These are phyloP conservation scores for Pseudopyricularia javanii DNA, from an alignment of 2,329 filamentous ascomycete genomes.

Conservation along the genomic window DNA sequence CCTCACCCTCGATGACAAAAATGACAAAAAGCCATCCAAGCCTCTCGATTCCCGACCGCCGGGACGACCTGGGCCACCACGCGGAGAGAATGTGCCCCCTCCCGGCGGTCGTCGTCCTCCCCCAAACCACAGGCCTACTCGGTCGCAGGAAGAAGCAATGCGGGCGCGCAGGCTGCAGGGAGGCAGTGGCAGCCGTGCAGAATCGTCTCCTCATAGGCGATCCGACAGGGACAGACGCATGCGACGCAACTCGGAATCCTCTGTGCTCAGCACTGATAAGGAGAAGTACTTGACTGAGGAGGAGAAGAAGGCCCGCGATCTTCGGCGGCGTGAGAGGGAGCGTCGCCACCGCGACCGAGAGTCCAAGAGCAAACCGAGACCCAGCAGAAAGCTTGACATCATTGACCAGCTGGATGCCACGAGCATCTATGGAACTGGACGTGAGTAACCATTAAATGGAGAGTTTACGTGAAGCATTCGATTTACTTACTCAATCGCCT, in stretches of 20 bases:
- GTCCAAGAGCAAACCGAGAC: constrained; percentile 36
- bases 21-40: constrained; percentile 29
- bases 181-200: constrained; percentile 12
- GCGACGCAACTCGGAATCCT: constrained; percentile 71
- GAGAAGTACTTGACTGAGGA: constrained; percentile 48
- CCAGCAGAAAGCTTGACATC: constrained; percentile 56
- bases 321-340: constrained; percentile 38
- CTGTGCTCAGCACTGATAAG: constrained; percentile 42
- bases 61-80: constrained; percentile 24
- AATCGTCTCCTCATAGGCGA: neutral
- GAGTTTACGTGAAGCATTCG: neutral
- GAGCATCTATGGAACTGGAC: constrained; percentile 84
- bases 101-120: constrained; percentile 26
- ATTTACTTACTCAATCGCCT: neutral
- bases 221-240: constrained; percentile 31
- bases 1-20: constrained; percentile 52
- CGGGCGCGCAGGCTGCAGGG: constrained; percentile 31
- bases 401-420: constrained; percentile 97
- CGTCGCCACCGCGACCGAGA: constrained; percentile 40
- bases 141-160: constrained; percentile 55
- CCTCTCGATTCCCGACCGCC: constrained; percentile 6
- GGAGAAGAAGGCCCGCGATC: constrained; percentile 37
- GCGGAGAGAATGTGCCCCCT: constrained; percentile 36
- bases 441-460: constrained; percentile 39
- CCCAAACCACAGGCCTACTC: constrained; percentile 44